Evolutionary conservation across 345 rosid genomes (phyloP), one percentile per base, ranked within the genome.

Genomic region (Eucalyptus polybractea): DNA sequence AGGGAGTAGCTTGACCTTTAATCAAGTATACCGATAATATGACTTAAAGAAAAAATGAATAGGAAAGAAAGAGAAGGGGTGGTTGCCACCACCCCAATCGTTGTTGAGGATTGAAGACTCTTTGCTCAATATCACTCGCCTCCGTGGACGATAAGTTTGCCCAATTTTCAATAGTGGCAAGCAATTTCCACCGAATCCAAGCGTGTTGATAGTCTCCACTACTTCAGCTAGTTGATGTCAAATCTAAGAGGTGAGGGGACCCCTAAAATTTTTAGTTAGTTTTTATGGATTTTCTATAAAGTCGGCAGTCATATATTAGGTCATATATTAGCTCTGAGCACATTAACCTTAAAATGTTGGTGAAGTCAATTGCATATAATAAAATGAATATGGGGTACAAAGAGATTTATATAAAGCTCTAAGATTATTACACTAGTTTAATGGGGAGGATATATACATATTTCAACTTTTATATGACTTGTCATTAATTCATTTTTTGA

Each of bases 291-390:
- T 33, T 69, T 69, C 6, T 9, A 17, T 37, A 33, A 8, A 31
- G 11, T 67, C 42, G 6, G 2, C 3, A 16, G 4, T 67, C 40
- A 16, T 8, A 31, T 0, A 5, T 16, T 21, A 3, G 10, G 6
- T 67, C 3, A 15, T 31, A 8, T 15, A 5, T 17, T 21, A 4
- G 7, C 13, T 33, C 4, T 33, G 2, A 37, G 13, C 24, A 17
- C 4, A 33, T 22, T 19, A 5, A 5, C 24, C 19, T 69, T 17
- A 17, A 1, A 37, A 16, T 3, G 2, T 33, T 17, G 10, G 42
- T 33, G 3, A 16, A 67, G 21, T 33, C 24, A 33, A 17, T 69
- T 4, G 0, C 12, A 9, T 31, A 5, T 17, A 33, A 33, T 17
- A 4, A 69, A 33, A 17, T 19, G 44, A 33, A 31, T 1, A 53